Evolutionary conservation across 2,329 filamentous ascomycete species (phyloP), one percentile per base, ranked within the genome.

Genomic region (Drechslera avenae): DNA sequence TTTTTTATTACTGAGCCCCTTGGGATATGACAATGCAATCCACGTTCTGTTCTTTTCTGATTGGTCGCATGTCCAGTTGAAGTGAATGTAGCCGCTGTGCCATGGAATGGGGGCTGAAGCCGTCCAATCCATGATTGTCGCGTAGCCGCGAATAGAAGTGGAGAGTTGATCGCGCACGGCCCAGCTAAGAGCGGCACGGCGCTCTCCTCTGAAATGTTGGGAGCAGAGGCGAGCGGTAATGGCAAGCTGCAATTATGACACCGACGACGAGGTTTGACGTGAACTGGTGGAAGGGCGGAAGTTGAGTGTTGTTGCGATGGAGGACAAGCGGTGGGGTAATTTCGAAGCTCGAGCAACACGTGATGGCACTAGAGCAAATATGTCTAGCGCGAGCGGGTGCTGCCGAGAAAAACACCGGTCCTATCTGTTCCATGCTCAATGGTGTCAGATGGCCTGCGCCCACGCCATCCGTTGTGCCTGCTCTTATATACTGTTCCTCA

Each of bases 111-210:
- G 68, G 70, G 71, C 70, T 60, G 63, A 65, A 62, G 64, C 65
- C 50, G 57, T 71, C 71, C 71, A 73, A 74, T 74, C 69, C 68
- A 64, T 71, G 68, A 65, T 41, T 52, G 64, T 71, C 69, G 71
- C 71, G 69, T 73, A 72, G 66, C 71, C 68, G 60, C 67, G 69
- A 71, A 67, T 71, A 71, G 66, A 66, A 70, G 63, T 63, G 63
- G 63, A 64, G 60, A 71, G 64, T 54, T 59, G 58, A 61, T 67
- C 47, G 63, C 48, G 70, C 69, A 71, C 69, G 69, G 66, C 62
- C 67, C 64, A 50, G 52, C 43, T 18, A 45, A 48, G 50, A 62
- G 46, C 57, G 58, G 48, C 55, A 57, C 61, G 58, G 59, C 60
- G 64, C 59, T 60, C 57, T 52, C 47, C 48, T 46, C 45, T 56